phyloP scores from a whole-genome alignment of 345 rosid genomes.

The Lagerstroemia speciosa region DNA sequence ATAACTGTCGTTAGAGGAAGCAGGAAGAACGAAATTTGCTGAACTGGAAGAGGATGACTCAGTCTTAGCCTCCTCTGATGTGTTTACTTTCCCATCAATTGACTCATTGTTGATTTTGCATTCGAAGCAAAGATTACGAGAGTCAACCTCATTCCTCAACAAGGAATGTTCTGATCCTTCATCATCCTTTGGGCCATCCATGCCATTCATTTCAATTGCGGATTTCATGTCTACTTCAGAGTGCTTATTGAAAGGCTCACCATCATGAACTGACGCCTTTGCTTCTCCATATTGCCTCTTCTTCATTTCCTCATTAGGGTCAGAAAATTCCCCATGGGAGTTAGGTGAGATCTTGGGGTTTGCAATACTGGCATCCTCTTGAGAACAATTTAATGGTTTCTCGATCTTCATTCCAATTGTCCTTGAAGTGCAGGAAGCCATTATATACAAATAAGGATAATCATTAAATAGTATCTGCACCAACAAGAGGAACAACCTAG shows the following conservation, averaged over 20 bases:
- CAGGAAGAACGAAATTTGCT: neutral
- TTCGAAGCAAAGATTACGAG: neutral
- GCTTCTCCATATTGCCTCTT: neutral
- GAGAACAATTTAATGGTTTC: neutral
- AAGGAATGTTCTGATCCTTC: constrained; percentile 1
- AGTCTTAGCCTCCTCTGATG: neutral
- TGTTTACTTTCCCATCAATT: neutral
- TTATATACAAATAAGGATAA: neutral
- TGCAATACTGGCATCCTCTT: neutral
- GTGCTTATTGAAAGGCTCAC: neutral
- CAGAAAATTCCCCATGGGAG: neutral
- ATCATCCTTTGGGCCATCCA: neutral
- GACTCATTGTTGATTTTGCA: neutral
- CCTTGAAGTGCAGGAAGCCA: neutral
- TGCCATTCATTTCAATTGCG: neutral
- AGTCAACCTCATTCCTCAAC: neutral
- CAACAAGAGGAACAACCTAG: neutral
- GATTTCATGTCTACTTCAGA: neutral
- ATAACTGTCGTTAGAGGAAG: constrained; percentile 1
- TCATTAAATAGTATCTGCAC: neutral
- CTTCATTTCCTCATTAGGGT: neutral
- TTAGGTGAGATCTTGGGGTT: neutral
- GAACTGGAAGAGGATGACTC: constrained; percentile 1
- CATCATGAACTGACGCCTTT: neutral
- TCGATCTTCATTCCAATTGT: neutral